A percentile compares a stretch with the other conserved stretches of the same genome.
Conservation (phyloP, 176 grass and related monocot genomes). For the bread wheat (Triticum aestivum) region IWGSC_CS_RefSeq_v2.1 NC_057795.1:423199349-423199848, state of each 20-base stretch:
- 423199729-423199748: neutral
- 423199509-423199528: neutral
- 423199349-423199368: no score
- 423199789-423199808: neutral
- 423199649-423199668: conserved; percentile 26
- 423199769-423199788: neutral
- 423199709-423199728: neutral
- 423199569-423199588: neutral
- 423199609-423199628: neutral
- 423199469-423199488: no score
- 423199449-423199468: no score
- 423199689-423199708: conserved; percentile 20
- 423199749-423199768: neutral
- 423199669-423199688: conserved; percentile 31
- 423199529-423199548: neutral
- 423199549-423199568: neutral
- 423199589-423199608: neutral
- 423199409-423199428: no score
- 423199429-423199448: no score
- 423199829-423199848: neutral
- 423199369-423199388: no score
- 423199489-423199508: neutral
- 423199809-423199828: neutral
- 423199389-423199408: no score
- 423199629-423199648: neutral